These are phyloP conservation scores for Starmerella cellae DNA, from an alignment of 805 yeast genomes.

Conservation along the genomic window DNA sequence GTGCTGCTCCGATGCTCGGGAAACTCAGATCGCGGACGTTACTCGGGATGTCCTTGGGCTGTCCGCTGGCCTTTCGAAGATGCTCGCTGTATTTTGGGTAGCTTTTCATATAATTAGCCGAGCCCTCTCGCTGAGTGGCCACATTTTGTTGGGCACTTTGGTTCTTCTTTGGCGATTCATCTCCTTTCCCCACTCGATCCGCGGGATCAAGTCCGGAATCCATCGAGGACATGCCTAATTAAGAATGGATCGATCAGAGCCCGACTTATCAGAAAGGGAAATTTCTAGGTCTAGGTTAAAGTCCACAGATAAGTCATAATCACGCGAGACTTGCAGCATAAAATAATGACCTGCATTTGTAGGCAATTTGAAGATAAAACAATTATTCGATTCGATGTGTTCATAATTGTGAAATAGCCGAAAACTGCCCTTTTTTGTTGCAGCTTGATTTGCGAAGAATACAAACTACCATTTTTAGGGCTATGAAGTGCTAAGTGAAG, in stretches of 20 bases:
- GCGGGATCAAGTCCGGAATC: neutral
- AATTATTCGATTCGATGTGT: no score
- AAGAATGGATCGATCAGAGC: neutral
- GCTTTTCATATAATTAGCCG: constrained; percentile 12
- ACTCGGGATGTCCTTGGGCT: constrained; percentile 16
- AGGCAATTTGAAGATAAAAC: no score
- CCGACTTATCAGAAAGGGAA: neutral
- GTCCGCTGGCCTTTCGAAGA: constrained; percentile 22
- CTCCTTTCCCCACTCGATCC: no score
- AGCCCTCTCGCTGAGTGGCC: neutral
- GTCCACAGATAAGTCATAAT: neutral
- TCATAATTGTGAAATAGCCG: no score
- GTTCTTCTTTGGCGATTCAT: no score
- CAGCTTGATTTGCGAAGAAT: no score
- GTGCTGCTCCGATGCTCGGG: constrained; percentile 81
- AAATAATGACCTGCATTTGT: no score
- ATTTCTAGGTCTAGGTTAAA: neutral
- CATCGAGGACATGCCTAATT: neutral
- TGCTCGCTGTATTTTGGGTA: constrained; percentile 23
- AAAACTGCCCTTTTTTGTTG: no score
- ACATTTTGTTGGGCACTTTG: neutral
- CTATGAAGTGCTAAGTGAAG: no score
- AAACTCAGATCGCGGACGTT: constrained; percentile 86
- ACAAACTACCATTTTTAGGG: no score
- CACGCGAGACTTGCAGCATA: no score